Percentiles rank a stretch among this genome's conserved stretches.
Evolutionary conservation across 2,329 filamentous ascomycete species (phyloP).

Genomic region (Ilyonectria sp.): DNA sequence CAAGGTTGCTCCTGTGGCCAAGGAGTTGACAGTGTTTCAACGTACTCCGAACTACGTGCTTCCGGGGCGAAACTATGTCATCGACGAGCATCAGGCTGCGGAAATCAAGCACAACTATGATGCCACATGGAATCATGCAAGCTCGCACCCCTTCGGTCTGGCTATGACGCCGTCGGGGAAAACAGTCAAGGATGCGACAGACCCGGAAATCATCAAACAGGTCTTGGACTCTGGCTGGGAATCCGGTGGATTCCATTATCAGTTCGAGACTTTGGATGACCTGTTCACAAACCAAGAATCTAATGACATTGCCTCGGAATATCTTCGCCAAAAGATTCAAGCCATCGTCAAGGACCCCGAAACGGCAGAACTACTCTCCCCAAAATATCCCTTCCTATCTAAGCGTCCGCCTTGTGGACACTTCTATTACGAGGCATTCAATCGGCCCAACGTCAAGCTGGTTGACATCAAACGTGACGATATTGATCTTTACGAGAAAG

Average conservation of each 20-base stretch:
- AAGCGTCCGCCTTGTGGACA: slow-evolving; percentile 32
- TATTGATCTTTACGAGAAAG: slow-evolving; percentile 24
- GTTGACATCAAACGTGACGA: slow-evolving; percentile 23
- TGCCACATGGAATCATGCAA: slow-evolving; percentile 22
- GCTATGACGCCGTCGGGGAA: slow-evolving; percentile 13
- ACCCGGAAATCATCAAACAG: slow-evolving; percentile 7
- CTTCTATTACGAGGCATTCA: slow-evolving; percentile 37
- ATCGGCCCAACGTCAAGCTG: slow-evolving; percentile 30
- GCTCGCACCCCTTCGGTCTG: slow-evolving; percentile 5
- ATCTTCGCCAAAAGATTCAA: slow-evolving; percentile 31
- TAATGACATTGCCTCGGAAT: slow-evolving; percentile 31
- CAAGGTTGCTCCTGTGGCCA: slow-evolving; percentile 26
- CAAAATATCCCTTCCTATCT: slow-evolving; percentile 27
- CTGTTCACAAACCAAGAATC: slow-evolving; percentile 24
- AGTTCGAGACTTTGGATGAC: slow-evolving; percentile 29
- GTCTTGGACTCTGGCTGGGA: slow-evolving; percentile 20
- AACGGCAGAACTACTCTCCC: slow-evolving; percentile 26
- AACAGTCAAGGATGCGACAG: neutral
- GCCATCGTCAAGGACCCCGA: slow-evolving; percentile 26
- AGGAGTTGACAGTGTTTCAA: slow-evolving; percentile 30
- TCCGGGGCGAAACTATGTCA: slow-evolving; percentile 26
- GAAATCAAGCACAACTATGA: slow-evolving; percentile 20
- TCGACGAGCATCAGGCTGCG: slow-evolving; percentile 20
- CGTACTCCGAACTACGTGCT: slow-evolving; percentile 29
- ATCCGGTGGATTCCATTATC: slow-evolving; percentile 26